phyloP scores from a whole-genome alignment of 140 eudicot species.

The Oenanthe javanica region DNA sequence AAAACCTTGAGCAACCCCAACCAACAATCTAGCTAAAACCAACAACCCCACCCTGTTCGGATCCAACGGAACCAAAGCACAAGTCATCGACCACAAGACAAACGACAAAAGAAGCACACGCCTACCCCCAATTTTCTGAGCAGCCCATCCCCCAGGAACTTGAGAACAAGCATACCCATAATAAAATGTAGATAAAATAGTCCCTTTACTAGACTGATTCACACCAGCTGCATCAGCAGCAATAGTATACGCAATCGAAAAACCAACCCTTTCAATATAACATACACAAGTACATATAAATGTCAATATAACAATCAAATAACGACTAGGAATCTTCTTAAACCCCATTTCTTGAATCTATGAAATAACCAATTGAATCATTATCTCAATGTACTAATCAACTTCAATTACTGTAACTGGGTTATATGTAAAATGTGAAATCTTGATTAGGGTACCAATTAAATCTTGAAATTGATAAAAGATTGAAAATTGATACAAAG shows the following conservation, averaged over 20 bases:
- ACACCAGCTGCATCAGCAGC: conserved; percentile 91
- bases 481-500: not conserved
- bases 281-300: conserved; percentile 84
- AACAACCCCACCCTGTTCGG: conserved; percentile 45
- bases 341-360: conserved; percentile 33
- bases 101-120: conserved; percentile 87
- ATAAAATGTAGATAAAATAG: conserved; percentile 78
- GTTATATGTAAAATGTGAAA: not conserved
- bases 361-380: conserved; percentile 6
- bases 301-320: conserved; percentile 70
- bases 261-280: conserved; percentile 90
- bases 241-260: conserved; percentile 86
- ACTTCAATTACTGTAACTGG: not conserved
- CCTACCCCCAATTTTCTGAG: conserved; percentile 87
- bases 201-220: conserved; percentile 89
- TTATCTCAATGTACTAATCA: not conserved
- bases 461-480: not conserved
- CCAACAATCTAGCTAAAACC: conserved; percentile 77
- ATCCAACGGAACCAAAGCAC: conserved; percentile 80
- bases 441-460: not conserved
- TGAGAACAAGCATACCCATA: conserved; percentile 96
- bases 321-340: conserved; percentile 54
- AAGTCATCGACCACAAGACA: conserved; percentile 79
- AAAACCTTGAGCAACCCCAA: conserved; percentile 92
- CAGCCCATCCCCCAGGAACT: conserved; percentile 97